Evolutionary conservation across 352 stramenopile species (phyloP).

Genomic region (Globisporangium solare): DNA sequence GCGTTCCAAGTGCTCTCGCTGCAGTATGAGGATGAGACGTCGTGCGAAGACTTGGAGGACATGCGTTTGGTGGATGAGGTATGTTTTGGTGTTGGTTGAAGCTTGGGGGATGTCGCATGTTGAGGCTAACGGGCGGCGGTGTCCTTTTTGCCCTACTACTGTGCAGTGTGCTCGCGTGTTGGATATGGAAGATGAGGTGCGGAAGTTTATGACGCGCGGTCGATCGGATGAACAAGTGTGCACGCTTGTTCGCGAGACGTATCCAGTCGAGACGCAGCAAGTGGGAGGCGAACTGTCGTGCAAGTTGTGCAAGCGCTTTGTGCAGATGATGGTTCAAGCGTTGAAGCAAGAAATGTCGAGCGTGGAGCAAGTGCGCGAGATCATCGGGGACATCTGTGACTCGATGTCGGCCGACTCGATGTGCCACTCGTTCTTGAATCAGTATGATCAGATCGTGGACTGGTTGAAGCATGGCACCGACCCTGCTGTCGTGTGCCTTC

Average conservation of each 20-base stretch:
- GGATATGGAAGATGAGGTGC: constrained; percentile 37
- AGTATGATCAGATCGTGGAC: constrained; percentile 70
- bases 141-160: not conserved
- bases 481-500: constrained; percentile 50
- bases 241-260: constrained; percentile 18
- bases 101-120: constrained; percentile 5
- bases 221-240: constrained; percentile 50
- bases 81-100: constrained; percentile 14
- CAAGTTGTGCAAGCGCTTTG: constrained; percentile 71
- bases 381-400: constrained; percentile 75
- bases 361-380: constrained; percentile 60
- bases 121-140: constrained; percentile 7
- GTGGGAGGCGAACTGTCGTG: constrained; percentile 44
- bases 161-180: constrained; percentile 33
- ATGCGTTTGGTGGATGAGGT: constrained; percentile 24
- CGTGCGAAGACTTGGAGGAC: constrained; percentile 42
- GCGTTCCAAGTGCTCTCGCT: constrained; percentile 38
- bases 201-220: constrained; percentile 31
- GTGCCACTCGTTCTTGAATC: constrained; percentile 76
- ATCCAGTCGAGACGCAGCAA: constrained; percentile 16
- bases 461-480: constrained; percentile 73
- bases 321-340: constrained; percentile 65
- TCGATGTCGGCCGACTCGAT: constrained; percentile 64
- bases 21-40: constrained; percentile 35
- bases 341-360: constrained; percentile 50